These are phyloP conservation scores for Mycena amicta DNA, from an alignment of 768 basidiomycete genomes.

Conservation along the genomic window DNA sequence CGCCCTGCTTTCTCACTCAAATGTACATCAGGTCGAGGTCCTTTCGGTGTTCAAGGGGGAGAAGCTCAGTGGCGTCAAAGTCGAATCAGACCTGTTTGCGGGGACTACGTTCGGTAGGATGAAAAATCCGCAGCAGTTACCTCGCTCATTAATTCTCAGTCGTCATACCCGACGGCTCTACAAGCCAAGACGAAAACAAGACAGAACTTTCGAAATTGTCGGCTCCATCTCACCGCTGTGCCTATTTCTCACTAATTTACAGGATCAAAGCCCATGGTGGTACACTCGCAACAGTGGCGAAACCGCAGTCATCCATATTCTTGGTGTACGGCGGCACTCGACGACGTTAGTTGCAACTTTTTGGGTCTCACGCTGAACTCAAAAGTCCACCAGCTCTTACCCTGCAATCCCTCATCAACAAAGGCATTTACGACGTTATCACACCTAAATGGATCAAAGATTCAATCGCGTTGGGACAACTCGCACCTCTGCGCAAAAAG, in stretches of 20 bases:
- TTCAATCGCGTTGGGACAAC: slow-evolving; percentile 61
- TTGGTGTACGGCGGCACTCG: slow-evolving; percentile 71
- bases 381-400: slow-evolving; percentile 41
- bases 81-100: slow-evolving; percentile 68
- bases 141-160: too few species aligned
- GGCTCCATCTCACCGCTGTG: neutral
- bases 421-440: slow-evolving; percentile 71
- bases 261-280: slow-evolving; percentile 79
- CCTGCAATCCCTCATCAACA: slow-evolving; percentile 69
- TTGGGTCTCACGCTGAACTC: too few species aligned
- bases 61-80: slow-evolving; percentile 59
- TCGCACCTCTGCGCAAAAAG: slow-evolving; percentile 70
- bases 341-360: too few species aligned
- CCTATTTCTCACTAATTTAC: neutral
- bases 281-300: slow-evolving; percentile 60
- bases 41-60: slow-evolving; percentile 69
- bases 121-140: too few species aligned
- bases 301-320: slow-evolving; percentile 47
- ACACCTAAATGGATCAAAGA: slow-evolving; percentile 83
- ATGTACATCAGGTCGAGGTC: slow-evolving; percentile 47
- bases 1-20: neutral
- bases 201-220: slow-evolving; percentile 69
- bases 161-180: slow-evolving; percentile 74
- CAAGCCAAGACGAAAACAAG: slow-evolving; percentile 68
- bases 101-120: slow-evolving; percentile 75